Percentiles rank a stretch among this genome's conserved stretches.
These are phyloP conservation scores for Coemansia sp. DNA, from an alignment of 192 early-diverging fungal species.

Conservation along the genomic window DNA sequence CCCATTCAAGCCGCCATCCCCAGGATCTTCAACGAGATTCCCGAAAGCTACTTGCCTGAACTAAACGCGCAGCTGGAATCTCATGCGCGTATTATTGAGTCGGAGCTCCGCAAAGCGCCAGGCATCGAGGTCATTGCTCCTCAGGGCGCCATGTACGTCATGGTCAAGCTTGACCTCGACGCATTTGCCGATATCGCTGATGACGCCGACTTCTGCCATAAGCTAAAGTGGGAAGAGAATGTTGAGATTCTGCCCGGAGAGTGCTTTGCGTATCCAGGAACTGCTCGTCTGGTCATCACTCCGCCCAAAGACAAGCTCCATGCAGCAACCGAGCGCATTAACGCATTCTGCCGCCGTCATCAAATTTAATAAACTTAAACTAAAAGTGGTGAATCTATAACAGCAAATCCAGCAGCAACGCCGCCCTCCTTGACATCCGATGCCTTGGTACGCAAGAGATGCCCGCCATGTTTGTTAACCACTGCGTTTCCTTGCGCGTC, in stretches of 20 bases:
- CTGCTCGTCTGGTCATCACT: constrained; percentile 77
- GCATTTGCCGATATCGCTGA: constrained; percentile 70
- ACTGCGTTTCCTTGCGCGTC: constrained; percentile 51
- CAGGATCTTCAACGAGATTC: constrained; percentile 72
- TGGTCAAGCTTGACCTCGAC: constrained; percentile 70
- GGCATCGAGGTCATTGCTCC: constrained; percentile 76
- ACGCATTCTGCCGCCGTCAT: constrained; percentile 74
- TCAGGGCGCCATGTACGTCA: constrained; percentile 93
- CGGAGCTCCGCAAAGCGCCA: constrained; percentile 61
- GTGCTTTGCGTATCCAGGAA: constrained; percentile 80
- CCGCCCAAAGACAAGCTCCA: constrained; percentile 72
- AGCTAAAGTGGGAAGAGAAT: constrained; percentile 77
- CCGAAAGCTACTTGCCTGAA: constrained; percentile 62
- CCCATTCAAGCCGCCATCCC: constrained; percentile 74
- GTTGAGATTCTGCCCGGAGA: constrained; percentile 83
- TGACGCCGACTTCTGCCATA: constrained; percentile 80
- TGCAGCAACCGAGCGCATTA: constrained; percentile 73
- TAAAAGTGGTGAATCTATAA: constrained; percentile 82
- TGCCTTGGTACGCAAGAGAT: constrained; percentile 90
- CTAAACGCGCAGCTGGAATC: constrained; percentile 68
- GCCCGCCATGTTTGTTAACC: constrained; percentile 77
- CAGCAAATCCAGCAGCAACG: constrained; percentile 92
- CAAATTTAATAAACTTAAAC: constrained; percentile 53
- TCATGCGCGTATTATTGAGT: constrained; percentile 65
- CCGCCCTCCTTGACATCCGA: constrained; percentile 87